Evolutionary conservation across 179 eudicot species (phyloP).

Genomic region (Actinidia polygama): DNA sequence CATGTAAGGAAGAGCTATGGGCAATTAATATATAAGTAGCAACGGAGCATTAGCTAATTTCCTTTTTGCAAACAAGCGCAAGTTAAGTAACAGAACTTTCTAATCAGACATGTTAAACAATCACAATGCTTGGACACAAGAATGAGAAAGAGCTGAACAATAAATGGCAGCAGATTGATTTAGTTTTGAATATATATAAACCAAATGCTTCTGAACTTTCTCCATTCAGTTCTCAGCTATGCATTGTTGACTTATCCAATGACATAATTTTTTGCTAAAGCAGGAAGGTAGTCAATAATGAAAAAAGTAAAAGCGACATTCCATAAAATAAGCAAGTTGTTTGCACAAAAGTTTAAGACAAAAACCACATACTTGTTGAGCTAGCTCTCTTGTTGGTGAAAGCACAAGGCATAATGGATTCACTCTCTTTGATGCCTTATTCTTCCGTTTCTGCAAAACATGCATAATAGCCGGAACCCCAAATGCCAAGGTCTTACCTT

Average conservation of each 20-base stretch:
- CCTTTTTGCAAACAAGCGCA: not conserved
- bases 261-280: not conserved
- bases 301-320: not conserved
- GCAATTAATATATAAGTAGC: not conserved
- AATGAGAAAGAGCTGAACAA: not conserved
- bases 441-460: constrained; percentile 64
- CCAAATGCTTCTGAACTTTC: not conserved
- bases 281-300: not conserved
- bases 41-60: not conserved
- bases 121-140: not conserved
- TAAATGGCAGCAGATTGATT: not conserved
- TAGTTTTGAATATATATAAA: not conserved
- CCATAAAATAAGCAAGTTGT: not conserved
- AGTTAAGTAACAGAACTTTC: not conserved
- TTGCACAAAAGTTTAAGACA: not conserved
- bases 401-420: constrained; percentile 87
- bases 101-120: not conserved
- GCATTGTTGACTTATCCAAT: not conserved
- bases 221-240: not conserved
- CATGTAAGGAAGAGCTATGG: not conserved
- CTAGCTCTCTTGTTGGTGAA: constrained; percentile 96
- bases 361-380: constrained; percentile 68
- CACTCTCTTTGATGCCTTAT: constrained; percentile 43
- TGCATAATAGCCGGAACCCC: constrained; percentile 94
- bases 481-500: constrained; percentile 96